phyloP scores from a whole-genome alignment of 768 basidiomycete species.

The Termitomyces sp. region DNA sequence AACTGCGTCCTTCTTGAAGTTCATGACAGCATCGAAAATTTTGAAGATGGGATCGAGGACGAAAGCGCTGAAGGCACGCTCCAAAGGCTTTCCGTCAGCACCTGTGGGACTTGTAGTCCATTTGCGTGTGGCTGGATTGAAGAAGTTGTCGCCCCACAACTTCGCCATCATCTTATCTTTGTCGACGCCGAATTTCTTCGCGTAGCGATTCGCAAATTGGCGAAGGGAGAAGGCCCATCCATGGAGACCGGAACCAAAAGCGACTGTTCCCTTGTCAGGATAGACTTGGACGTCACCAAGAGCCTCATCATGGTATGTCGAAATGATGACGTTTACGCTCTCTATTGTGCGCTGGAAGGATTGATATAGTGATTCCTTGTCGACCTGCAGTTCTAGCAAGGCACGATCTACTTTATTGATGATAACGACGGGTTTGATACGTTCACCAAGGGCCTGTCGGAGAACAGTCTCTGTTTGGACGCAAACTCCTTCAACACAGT shows the following conservation, averaged over 20 bases:
- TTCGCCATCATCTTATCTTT: constrained; percentile 97
- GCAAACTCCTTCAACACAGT: constrained; percentile 99
- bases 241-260: constrained; percentile 98
- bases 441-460: constrained; percentile 93
- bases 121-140: constrained; percentile 95
- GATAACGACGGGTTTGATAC: constrained; percentile 98
- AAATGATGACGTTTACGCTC: constrained; percentile 96
- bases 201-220: constrained; percentile 91
- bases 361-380: constrained; percentile 96
- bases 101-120: constrained; percentile 80
- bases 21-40: constrained; percentile 98
- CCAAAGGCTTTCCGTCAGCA: constrained; percentile 84
- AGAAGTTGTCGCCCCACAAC: constrained; percentile 99
- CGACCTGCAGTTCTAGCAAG: constrained; percentile 94
- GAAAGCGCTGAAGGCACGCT: constrained; percentile 98
- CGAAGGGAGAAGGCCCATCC: constrained; percentile 99
- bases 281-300: constrained; percentile 99
- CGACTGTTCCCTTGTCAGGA: constrained; percentile 97
- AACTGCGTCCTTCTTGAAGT: constrained; percentile 94
- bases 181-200: constrained; percentile 98
- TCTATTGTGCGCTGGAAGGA: constrained; percentile 97
- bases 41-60: constrained; percentile 99
- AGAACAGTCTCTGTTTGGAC: constrained; percentile 99
- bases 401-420: constrained; percentile 99
- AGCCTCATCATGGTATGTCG: constrained; percentile 89